Evolutionary conservation across 805 yeast species (phyloP).

Genomic region (Kodamaea restingae): DNA sequence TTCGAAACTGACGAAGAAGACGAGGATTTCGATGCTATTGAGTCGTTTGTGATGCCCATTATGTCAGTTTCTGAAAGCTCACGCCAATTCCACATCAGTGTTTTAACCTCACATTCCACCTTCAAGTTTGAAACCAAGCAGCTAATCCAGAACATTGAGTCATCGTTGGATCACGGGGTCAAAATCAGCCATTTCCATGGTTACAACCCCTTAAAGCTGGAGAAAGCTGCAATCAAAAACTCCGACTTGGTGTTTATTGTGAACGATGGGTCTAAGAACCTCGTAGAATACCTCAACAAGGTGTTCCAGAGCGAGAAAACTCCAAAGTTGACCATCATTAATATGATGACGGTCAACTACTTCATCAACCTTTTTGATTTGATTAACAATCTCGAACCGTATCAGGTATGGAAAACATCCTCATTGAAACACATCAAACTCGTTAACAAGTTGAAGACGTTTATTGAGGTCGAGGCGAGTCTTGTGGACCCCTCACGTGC

Average conservation of each 20-base stretch:
- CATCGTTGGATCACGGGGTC: slow-evolving; percentile 13
- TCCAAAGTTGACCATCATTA: slow-evolving; percentile 34
- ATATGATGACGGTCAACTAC: slow-evolving; percentile 38
- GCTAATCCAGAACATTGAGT: slow-evolving; percentile 16
- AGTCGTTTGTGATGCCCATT: slow-evolving; percentile 37
- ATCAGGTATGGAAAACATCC: slow-evolving; percentile 38
- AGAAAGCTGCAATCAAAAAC: slow-evolving; percentile 17
- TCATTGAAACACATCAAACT: slow-evolving; percentile 26
- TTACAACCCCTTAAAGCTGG: not conserved
- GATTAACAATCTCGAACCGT: slow-evolving; percentile 29
- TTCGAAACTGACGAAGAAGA: slow-evolving; percentile 43
- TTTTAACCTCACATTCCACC: slow-evolving; percentile 18
- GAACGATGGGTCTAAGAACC: slow-evolving; percentile 34
- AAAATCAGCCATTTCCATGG: slow-evolving; percentile 16
- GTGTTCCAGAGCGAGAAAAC: slow-evolving; percentile 13
- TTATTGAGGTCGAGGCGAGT: slow-evolving; percentile 24
- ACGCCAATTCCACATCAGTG: slow-evolving; percentile 17
- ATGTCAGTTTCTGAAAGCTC: slow-evolving; percentile 22
- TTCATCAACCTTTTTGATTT: slow-evolving; percentile 37
- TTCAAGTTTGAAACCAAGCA: slow-evolving; percentile 19
- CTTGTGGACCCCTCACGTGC: slow-evolving; percentile 3
- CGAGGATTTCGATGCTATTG: slow-evolving; percentile 23
- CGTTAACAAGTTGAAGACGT: slow-evolving; percentile 21
- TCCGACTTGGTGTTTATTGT: slow-evolving; percentile 32
- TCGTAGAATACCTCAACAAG: slow-evolving; percentile 22